A percentile compares a stretch with the other conserved stretches of the same genome.
These are phyloP conservation scores for Cryptococcus jaspeensis DNA, from an alignment of 1,284 basidiomycete genomes.

Conservation along the genomic window DNA sequence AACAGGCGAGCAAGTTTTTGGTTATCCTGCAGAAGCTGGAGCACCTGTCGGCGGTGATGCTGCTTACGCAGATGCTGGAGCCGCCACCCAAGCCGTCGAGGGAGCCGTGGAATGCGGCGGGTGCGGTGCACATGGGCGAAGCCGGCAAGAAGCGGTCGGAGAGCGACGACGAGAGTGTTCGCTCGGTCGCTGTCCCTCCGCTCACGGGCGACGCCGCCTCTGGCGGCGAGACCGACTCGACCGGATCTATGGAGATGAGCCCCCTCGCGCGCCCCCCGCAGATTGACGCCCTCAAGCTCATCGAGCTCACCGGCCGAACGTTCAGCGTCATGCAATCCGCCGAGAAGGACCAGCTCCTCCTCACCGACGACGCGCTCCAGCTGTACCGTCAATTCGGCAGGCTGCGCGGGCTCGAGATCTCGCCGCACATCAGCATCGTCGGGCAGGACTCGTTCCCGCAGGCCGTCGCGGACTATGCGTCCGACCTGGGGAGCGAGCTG, in stretches of 20 bases:
- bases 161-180: conserved; percentile 10
- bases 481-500: conserved; percentile 64
- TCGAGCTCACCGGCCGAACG: conserved; percentile 82
- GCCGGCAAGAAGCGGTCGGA: not conserved
- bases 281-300: conserved; percentile 75
- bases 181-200: conserved; percentile 11
- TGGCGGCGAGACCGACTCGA: not conserved
- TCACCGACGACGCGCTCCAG: conserved; percentile 74
- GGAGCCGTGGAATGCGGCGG: conserved; percentile 66
- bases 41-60: conserved; percentile 65
- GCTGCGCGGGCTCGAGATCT: conserved; percentile 67
- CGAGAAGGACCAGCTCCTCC: conserved; percentile 64
- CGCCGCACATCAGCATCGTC: conserved; percentile 63
- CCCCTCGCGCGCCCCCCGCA: conserved; percentile 10
- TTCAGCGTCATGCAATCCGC: conserved; percentile 81
- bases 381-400: conserved; percentile 74
- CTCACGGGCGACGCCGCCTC: not conserved
- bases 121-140: conserved; percentile 53
- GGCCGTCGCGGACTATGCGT: conserved; percentile 66
- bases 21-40: conserved; percentile 90
- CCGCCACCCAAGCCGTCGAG: conserved; percentile 21
- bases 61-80: conserved; percentile 56
- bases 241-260: not conserved
- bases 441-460: conserved; percentile 68
- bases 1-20: conserved; percentile 57